These are phyloP conservation scores for Aspergillus saccharolyticus DNA, from an alignment of 495 filamentous ascomycete genomes.

Conservation along the genomic window DNA sequence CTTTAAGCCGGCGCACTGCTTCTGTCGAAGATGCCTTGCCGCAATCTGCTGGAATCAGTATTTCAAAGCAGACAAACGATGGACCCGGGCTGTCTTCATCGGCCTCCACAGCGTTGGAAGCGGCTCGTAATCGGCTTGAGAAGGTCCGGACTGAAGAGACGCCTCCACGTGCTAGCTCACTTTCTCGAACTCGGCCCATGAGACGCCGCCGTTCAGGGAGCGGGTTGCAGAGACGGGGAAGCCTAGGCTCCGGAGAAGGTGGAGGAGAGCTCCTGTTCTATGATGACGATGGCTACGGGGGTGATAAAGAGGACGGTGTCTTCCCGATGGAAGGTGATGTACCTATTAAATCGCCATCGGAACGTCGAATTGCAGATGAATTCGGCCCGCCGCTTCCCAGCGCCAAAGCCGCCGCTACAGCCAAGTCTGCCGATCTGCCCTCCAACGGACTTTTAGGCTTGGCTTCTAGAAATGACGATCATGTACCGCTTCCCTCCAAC, in stretches of 20 bases:
- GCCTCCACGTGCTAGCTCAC: constrained; percentile 28
- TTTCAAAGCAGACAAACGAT: constrained; percentile 21
- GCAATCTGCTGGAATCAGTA: constrained; percentile 30
- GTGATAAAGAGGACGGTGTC: constrained; percentile 68
- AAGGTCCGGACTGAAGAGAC: constrained; percentile 28
- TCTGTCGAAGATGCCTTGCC: constrained; percentile 14
- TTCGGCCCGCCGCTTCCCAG: background rate
- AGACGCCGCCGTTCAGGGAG: constrained; percentile 73
- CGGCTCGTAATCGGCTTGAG: constrained; percentile 31
- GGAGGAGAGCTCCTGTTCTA: constrained; percentile 75
- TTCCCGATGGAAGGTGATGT: constrained; percentile 66
- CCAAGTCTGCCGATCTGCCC: background rate
- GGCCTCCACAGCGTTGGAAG: constrained; percentile 38
- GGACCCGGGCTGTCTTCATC: constrained; percentile 38
- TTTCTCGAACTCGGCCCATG: constrained; percentile 28
- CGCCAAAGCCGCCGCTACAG: background rate
- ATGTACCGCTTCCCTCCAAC: constrained; percentile 53
- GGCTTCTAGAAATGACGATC: constrained; percentile 10
- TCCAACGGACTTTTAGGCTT: background rate
- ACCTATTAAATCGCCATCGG: constrained; percentile 15
- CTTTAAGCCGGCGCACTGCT: constrained; percentile 21
- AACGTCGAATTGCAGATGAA: background rate
- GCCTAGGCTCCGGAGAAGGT: constrained; percentile 52
- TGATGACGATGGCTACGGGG: constrained; percentile 81
- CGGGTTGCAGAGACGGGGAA: constrained; percentile 63